These are phyloP conservation scores for Candida multigemmis DNA, from an alignment of 805 yeast species.

Conservation along the genomic window DNA sequence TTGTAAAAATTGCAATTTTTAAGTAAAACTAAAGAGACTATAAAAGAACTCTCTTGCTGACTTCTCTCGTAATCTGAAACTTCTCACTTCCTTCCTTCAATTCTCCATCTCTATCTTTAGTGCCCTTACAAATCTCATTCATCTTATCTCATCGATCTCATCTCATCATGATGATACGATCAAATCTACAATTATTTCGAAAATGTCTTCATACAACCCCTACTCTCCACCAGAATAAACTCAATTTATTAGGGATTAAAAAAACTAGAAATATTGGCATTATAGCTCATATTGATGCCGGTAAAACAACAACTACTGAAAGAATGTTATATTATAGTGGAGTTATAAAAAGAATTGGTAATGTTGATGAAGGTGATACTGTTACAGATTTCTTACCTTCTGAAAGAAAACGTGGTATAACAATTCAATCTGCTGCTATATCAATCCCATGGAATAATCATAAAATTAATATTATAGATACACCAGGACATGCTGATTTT, in stretches of 20 bases:
- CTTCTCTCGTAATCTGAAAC: too few relatives aligned
- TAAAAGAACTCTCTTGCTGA: too few relatives aligned
- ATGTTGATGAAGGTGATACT: conserved; percentile 95
- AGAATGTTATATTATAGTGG: conserved; percentile 90
- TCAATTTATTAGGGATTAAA: conserved; percentile 18
- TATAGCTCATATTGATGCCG: conserved; percentile 99
- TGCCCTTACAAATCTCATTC: too few relatives aligned
- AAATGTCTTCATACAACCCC: too few relatives aligned
- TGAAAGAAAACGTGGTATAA: conserved; percentile 88
- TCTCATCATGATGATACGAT: too few relatives aligned
- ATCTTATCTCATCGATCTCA: too few relatives aligned
- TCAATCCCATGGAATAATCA: conserved; percentile 77
- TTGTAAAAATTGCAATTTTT: too few relatives aligned
- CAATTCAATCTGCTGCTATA: conserved; percentile 94
- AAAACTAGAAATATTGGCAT: conserved; percentile 82
- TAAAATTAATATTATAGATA: conserved; percentile 82
- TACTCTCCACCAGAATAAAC: too few relatives aligned
- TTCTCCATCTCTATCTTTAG: too few relatives aligned
- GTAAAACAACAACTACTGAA: conserved; percentile 96
- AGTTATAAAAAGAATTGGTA: conserved; percentile 68
- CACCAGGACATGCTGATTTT: conserved; percentile 98
- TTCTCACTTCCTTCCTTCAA: too few relatives aligned
- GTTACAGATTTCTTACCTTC: conserved; percentile 88
- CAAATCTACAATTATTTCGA: too few relatives aligned
- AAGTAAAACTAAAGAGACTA: too few relatives aligned